Percentiles rank a stretch among this genome's conserved stretches.
Evolutionary conservation across 306 rosid species (phyloP).

Genomic region (Pueraria montana): DNA sequence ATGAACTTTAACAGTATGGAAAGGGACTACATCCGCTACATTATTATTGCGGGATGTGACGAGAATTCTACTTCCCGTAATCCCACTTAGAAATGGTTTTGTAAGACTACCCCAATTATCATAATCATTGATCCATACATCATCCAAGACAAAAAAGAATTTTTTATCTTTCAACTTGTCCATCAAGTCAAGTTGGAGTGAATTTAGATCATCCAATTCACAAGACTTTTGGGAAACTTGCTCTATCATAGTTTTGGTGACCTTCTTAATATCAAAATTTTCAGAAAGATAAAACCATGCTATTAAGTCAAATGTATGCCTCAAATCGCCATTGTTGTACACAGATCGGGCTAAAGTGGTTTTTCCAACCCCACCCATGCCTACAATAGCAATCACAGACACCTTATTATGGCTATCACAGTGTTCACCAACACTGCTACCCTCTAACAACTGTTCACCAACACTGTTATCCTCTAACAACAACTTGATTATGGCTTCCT

Average conservation of each 20-base stretch:
- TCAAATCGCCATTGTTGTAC: background rate
- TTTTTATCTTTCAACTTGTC: too few relatives aligned
- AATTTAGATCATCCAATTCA: too few relatives aligned
- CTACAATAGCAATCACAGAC: background rate
- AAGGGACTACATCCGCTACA: background rate
- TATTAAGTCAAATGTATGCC: background rate
- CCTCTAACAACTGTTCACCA: background rate
- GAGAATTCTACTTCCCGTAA: background rate
- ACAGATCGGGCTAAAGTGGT: background rate
- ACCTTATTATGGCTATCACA: background rate
- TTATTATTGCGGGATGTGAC: background rate
- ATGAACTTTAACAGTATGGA: background rate
- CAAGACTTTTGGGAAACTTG: too few relatives aligned
- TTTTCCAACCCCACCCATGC: too few relatives aligned
- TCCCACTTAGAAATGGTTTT: background rate
- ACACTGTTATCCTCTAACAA: background rate
- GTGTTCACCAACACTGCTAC: too few relatives aligned
- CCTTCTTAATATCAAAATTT: background rate
- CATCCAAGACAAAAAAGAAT: too few relatives aligned
- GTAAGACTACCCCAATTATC: too few relatives aligned
- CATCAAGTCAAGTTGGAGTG: too few relatives aligned
- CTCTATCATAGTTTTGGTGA: background rate
- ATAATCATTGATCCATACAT: too few relatives aligned
- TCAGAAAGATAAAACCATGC: background rate
- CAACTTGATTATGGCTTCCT: background rate